These are phyloP conservation scores for Fraxinus xanthoxyloides DNA, from an alignment of 305 asterid genomes.

Conservation along the genomic window DNA sequence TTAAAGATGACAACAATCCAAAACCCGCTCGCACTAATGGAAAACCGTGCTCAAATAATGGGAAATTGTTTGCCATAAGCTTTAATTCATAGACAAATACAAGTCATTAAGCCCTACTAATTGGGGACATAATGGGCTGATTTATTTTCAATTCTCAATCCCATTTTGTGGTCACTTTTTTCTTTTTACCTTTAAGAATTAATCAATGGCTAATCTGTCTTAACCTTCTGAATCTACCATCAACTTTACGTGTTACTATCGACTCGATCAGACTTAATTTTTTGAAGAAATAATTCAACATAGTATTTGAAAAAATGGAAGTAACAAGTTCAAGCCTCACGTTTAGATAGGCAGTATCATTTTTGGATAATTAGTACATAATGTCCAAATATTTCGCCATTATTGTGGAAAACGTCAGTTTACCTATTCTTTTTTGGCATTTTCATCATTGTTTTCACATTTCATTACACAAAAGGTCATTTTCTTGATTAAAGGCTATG, in stretches of 20 bases:
- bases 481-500: too few species aligned
- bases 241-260: not conserved
- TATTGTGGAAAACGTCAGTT: too few species aligned
- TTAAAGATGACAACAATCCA: slow-evolving; percentile 44
- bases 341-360: too few species aligned
- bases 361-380: too few species aligned
- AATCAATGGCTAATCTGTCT: slow-evolving; percentile 24
- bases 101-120: slow-evolving; percentile 45
- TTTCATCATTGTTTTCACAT: too few species aligned
- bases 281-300: not conserved
- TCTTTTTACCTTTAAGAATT: slow-evolving; percentile 32
- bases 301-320: not conserved
- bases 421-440: too few species aligned
- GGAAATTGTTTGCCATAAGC: not conserved
- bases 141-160: slow-evolving; percentile 13
- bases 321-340: too few species aligned
- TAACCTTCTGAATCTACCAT: not conserved
- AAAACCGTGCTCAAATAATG: slow-evolving; percentile 19
- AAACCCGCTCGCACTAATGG: slow-evolving; percentile 54
- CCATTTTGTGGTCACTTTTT: slow-evolving; percentile 41
- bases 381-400: too few species aligned
- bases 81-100: slow-evolving; percentile 43
- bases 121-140: slow-evolving; percentile 32
- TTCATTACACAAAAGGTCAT: too few species aligned
- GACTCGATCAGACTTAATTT: not conserved